Evolutionary conservation across 805 yeast species (phyloP), one percentile per base, ranked within the genome.

Genomic region (Metschnikowia cubensis): DNA sequence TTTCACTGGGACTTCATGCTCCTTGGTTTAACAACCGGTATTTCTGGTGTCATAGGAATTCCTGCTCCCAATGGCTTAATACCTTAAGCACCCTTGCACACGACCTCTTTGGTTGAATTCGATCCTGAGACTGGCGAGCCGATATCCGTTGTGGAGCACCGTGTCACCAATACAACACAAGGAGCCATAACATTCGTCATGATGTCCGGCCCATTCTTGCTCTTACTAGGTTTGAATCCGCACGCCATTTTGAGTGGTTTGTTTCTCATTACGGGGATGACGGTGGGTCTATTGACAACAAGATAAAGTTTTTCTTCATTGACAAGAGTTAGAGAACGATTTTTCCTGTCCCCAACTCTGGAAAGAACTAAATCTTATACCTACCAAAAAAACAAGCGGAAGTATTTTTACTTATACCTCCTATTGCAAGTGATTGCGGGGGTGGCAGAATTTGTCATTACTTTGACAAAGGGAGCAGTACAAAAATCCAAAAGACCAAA

Each of bases 31-130:
- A 85, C 91, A 4, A 94, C 98, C 0, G 95, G 96, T 0, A 66
- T 92, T 1, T 76, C 96, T 2, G 98, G 98, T 0, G 67, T 92
- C 0, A 62, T 92, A 10, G 99, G 98, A 0, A 76, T 94, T 2
- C 99, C 98, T 0, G 90, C 97, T 2, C 98, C 98, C 0, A 94
- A 94, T 67, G 99, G 99, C 0, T 73, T 92, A 32, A 92, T 92
- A 40, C 99, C 99, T 1, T 99, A 92, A 66, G 98, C 99, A 0
- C 98, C 98, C 2, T 64, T 94, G 34, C 99, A 92, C 59, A 90
- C 98, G 0, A 80, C 78, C 38, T 81, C 96, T 0, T 68, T 92
- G 31, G 78, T 89, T 38, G 82, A 87, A 13, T 75, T 76, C 54
- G 76, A 77, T 46, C 63, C 64, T 52, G 48, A 57, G 32, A 54